These are phyloP conservation scores for Podosphaera fusca DNA, from an alignment of 2,329 filamentous ascomycete genomes.

Conservation along the genomic window DNA sequence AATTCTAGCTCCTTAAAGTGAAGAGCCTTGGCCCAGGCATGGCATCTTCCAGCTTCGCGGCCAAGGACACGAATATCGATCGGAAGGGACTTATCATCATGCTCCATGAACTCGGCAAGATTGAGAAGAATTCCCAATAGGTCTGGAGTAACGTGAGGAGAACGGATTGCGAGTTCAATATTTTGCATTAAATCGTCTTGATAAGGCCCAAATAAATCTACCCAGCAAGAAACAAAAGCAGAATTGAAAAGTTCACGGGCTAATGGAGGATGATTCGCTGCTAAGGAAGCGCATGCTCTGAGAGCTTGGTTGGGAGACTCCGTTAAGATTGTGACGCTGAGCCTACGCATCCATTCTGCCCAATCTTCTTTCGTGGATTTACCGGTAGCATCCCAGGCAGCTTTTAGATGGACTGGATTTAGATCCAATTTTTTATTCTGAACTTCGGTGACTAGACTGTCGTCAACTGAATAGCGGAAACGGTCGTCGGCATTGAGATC, in stretches of 20 bases:
- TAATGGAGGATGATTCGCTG: conserved; percentile 74
- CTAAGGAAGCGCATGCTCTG: conserved; percentile 74
- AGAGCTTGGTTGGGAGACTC: conserved; percentile 93
- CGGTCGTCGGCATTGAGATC: conserved; percentile 73
- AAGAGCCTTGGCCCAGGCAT: conserved; percentile 91
- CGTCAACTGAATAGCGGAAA: conserved; percentile 57
- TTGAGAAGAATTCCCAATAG: conserved; percentile 86
- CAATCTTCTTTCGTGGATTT: conserved; percentile 97
- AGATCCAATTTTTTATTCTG: conserved; percentile 86
- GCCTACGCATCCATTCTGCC: conserved; percentile 95
- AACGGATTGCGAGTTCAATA: conserved; percentile 87
- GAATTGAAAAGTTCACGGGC: conserved; percentile 94
- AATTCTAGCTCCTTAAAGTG: conserved; percentile 99
- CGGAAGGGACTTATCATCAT: conserved; percentile 91
- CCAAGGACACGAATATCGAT: conserved; percentile 92
- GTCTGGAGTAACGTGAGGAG: conserved; percentile 86
- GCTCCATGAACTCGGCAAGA: conserved; percentile 97
- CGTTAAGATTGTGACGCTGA: conserved; percentile 82
- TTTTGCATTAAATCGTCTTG: conserved; percentile 91
- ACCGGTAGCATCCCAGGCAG: conserved; percentile 88
- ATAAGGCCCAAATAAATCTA: conserved; percentile 86
- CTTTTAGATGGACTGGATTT: conserved; percentile 91
- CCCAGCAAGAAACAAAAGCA: conserved; percentile 97
- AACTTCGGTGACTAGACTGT: conserved; percentile 61
- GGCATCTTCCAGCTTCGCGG: conserved; percentile 84